Base-by-base conservation (phyloP, 768 basidiomycete genomes). In the Calocera viscosa region DNA sequence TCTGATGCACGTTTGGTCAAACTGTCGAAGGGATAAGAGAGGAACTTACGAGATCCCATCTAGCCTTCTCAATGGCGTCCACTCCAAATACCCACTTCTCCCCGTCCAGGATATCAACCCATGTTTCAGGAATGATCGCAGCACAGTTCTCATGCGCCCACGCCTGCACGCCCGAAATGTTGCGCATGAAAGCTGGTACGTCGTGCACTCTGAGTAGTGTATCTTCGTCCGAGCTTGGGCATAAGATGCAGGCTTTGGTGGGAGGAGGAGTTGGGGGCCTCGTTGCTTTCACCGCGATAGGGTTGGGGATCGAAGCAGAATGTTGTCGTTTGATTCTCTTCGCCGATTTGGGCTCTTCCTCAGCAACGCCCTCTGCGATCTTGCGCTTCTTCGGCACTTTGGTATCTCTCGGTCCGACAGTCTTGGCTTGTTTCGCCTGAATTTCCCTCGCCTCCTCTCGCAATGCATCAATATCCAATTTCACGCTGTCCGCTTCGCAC, bases 41-140 rank as follows among this genome's bases (percentile, higher is more conserved):
- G 34, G 65, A 5, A 78, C 86, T 65, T 72, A 95, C 94, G 78
- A 98, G 73, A 73, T 87, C 88, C 96, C 96, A 99, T 32, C 96
- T 79, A 74, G 90, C 94, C 74, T 86, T 91, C 12, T 90, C 89
- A 70, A 99, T 91, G 8, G 82, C 85, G 72, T 92, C 89, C 26
- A 91, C 90, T 1, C 95, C 94, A 72, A 88, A 88, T 0, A 96
- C 87, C 7, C 72, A 67, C 33, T 74, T 73, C 63, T 74, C 67
- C 12, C 69, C 67, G 41, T 85, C 83, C 3, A 87, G 73, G 43
- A 84, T 84, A 72, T 93, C 92, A 26, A 95, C 84, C 87, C 92
- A 95, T 0, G 94, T 92, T 75, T 97, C 93, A 0, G 94, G 95
- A 8, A 96, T 81, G 17, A 91, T 82, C 41, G 79, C 83, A 3